A percentile compares a stretch with the other conserved stretches of the same genome.
Conservation (phyloP, 1,139 yeast genomes). For the Candida sp. region DNA sequence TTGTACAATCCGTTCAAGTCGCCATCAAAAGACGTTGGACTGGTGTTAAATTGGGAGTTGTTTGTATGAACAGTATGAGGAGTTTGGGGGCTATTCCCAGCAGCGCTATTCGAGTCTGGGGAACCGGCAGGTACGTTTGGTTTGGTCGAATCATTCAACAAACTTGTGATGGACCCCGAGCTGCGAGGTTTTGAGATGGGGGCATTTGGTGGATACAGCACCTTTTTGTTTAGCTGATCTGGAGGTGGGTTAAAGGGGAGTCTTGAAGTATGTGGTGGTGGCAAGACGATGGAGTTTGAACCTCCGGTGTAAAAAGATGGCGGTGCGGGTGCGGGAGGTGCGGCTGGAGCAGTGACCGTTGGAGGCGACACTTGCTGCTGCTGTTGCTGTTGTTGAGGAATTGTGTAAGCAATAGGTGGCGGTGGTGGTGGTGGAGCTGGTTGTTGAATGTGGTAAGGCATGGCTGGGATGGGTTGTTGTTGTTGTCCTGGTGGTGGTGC, state of each 20-base stretch:
- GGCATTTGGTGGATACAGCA: constrained; percentile 1
- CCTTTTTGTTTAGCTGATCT: not conserved
- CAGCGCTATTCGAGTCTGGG: not conserved
- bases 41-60: not conserved
- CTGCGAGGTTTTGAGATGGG: constrained; percentile 1
- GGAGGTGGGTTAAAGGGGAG: not conserved
- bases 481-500: not conserved
- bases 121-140: not conserved
- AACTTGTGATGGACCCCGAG: constrained; percentile 10
- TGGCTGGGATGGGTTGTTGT: not conserved
- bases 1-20: constrained; percentile 21
- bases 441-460: not conserved
- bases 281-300: constrained; percentile 5
- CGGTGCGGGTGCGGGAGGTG: not conserved
- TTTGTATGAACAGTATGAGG: constrained; percentile 1
- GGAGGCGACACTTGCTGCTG: not conserved
- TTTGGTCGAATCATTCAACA: constrained; percentile 11
- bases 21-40: constrained; percentile 4
- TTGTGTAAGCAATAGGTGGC: not conserved
- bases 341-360: not conserved
- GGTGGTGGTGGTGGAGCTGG: not conserved
- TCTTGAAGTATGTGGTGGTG: constrained; percentile 7
- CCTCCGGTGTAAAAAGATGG: not conserved
- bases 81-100: constrained; percentile 4
- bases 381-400: not conserved